Conservation (phyloP, 108 stramenopile genomes). For the Stephanodiscus triporus region DNA sequence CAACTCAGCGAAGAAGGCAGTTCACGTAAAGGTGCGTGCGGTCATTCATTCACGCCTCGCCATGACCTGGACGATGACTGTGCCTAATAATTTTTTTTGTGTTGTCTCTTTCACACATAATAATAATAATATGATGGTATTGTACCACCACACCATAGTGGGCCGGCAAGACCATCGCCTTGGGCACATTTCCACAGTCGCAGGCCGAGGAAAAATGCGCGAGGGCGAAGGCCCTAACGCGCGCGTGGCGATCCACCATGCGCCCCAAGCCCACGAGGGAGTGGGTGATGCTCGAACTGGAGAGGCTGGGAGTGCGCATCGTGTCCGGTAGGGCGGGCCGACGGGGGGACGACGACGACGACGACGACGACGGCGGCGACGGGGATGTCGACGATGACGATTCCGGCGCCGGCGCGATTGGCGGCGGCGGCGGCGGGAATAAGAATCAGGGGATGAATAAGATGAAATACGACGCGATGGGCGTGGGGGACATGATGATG, state of each 20-base stretch:
- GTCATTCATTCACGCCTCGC: background rate
- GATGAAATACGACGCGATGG: background rate
- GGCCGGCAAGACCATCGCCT: constrained; percentile 64
- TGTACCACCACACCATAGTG: too few relatives aligned
- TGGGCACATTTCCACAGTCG: constrained; percentile 81
- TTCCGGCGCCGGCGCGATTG: constrained; percentile 11
- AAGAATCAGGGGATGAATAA: background rate
- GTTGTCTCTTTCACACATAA: background rate
- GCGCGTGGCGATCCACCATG: constrained; percentile 91
- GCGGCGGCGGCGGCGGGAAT: constrained; percentile 11
- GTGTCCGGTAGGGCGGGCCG: constrained; percentile 80
- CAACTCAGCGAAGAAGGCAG: constrained; percentile 39
- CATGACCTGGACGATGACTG: constrained; percentile 12
- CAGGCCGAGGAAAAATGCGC: constrained; percentile 94
- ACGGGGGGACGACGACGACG: constrained; percentile 76
- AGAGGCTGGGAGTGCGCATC: constrained; percentile 84
- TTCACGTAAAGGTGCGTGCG: constrained; percentile 49
- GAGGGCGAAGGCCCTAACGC: constrained; percentile 84
- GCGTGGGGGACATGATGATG: constrained; percentile 1
- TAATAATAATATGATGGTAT: background rate
- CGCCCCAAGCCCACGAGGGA: constrained; percentile 88
- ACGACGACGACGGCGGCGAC: constrained; percentile 57
- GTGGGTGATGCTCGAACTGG: constrained; percentile 91
- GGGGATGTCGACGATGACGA: constrained; percentile 23
- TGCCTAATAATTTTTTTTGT: too few relatives aligned